Conservation (phyloP, 2,329 filamentous ascomycete genomes). For the Acarospora socialis region DNA sequence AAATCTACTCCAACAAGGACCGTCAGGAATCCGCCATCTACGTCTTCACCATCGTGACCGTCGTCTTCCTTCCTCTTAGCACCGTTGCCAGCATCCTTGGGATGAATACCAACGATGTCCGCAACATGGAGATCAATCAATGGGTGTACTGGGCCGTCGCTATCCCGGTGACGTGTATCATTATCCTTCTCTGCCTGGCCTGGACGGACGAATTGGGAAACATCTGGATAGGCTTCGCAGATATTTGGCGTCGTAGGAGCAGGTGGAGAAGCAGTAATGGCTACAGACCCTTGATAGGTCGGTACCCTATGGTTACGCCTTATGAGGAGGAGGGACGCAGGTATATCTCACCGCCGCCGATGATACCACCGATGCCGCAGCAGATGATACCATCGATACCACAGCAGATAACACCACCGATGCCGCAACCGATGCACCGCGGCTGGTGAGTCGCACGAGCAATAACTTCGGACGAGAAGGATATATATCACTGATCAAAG, state of each 20-base stretch:
- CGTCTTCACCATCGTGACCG: constrained; percentile 37
- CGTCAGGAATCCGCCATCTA: constrained; percentile 26
- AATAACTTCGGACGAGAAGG: too few species aligned
- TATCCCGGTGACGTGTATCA: constrained; percentile 29
- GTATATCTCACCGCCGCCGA: too few species aligned
- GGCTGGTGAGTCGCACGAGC: too few species aligned
- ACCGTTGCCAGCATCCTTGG: constrained; percentile 37
- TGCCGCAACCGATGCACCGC: too few species aligned
- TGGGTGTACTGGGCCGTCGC: constrained; percentile 38
- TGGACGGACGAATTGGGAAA: constrained; percentile 17
- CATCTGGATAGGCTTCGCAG: constrained; percentile 2
- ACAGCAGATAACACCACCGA: too few species aligned
- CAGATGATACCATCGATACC: too few species aligned
- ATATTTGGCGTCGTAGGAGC: background rate
- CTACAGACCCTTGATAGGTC: too few species aligned
- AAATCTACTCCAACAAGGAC: constrained; percentile 5
- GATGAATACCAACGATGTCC: constrained; percentile 39
- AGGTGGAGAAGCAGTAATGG: background rate
- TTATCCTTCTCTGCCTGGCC: constrained; percentile 26
- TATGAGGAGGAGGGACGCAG: too few species aligned
- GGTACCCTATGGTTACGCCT: too few species aligned
- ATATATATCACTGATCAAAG: too few species aligned
- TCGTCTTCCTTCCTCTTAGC: constrained; percentile 35
- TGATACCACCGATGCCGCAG: too few species aligned
- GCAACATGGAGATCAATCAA: constrained; percentile 35